A percentile compares a stretch with the other conserved stretches of the same genome.
phyloP scores from a whole-genome alignment of 305 asterid species.

The Stenogyne calaminthoides region DNA sequence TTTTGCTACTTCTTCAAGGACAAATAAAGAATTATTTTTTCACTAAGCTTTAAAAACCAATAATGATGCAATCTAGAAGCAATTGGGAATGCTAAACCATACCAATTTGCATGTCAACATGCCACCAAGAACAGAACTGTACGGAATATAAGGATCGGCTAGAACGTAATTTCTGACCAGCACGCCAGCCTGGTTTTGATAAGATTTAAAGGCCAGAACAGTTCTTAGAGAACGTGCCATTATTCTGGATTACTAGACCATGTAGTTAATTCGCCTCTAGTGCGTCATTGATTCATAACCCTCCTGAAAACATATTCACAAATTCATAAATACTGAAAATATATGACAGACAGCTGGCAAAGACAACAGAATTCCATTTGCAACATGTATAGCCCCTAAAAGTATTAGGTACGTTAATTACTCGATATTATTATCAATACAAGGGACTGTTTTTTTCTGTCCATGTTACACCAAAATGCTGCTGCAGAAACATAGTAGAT shows the following conservation, averaged over 20 bases:
- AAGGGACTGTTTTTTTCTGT: constrained; percentile 15
- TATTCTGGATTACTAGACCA: constrained; percentile 38
- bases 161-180: constrained; percentile 72
- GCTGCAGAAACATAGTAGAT: not conserved
- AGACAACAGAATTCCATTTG: constrained; percentile 3
- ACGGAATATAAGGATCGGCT: constrained; percentile 83
- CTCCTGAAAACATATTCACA: constrained; percentile 41
- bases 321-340: constrained; percentile 8
- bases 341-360: constrained; percentile 13
- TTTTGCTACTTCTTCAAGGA: not conserved
- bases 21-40: not conserved
- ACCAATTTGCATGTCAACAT: constrained; percentile 84
- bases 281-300: constrained; percentile 36
- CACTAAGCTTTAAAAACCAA: no score
- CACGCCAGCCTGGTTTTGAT: constrained; percentile 72
- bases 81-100: constrained; percentile 29
- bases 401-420: not conserved
- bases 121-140: constrained; percentile 77
- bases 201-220: constrained; percentile 58
- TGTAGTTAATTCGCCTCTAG: constrained; percentile 39
- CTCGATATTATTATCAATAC: constrained; percentile 1
- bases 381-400: constrained; percentile 8
- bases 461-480: not conserved
- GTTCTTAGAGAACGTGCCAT: constrained; percentile 65
- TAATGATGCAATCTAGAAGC: constrained; percentile 18